A percentile compares a stretch with the other conserved stretches of the same genome.
Evolutionary conservation across 345 rosid genomes (phyloP).

Genomic region (Boechera retrofracta): DNA sequence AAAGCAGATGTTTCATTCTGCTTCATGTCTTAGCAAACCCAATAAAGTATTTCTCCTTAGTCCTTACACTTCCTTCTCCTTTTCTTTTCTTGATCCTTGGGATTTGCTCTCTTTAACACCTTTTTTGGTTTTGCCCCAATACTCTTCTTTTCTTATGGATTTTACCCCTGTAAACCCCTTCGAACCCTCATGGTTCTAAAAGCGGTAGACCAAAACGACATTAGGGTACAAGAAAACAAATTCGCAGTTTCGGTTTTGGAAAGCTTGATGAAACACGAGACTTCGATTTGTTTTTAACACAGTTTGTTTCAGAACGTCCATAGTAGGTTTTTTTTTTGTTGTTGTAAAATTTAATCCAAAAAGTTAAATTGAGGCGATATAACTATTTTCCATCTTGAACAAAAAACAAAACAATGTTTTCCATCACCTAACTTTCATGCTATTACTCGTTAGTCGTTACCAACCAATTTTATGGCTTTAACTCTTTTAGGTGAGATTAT

Average conservation of each 20-base stretch:
- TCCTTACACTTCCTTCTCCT: slow-evolving; percentile 11
- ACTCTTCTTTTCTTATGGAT: slow-evolving; percentile 15
- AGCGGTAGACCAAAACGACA: background rate
- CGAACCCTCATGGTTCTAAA: background rate
- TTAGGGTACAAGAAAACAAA: background rate
- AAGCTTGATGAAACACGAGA: slow-evolving; percentile 29
- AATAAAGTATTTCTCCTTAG: slow-evolving; percentile 30
- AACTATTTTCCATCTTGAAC: background rate
- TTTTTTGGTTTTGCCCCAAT: background rate
- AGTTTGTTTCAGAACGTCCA: slow-evolving; percentile 4
- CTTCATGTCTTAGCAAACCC: slow-evolving; percentile 42
- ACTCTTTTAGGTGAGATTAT: slow-evolving; percentile 23
- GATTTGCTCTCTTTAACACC: slow-evolving; percentile 33
- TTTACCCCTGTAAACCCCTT: background rate
- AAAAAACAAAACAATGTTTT: background rate
- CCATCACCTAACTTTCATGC: slow-evolving; percentile 31
- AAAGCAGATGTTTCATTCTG: slow-evolving; percentile 39
- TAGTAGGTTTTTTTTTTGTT: background rate
- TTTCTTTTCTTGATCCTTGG: slow-evolving; percentile 42
- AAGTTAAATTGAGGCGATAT: background rate
- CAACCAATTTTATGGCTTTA: slow-evolving; percentile 28
- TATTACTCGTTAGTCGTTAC: slow-evolving; percentile 27
- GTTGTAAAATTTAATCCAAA: background rate
- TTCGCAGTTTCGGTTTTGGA: background rate
- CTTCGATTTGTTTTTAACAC: slow-evolving; percentile 6